Base-by-base conservation (phyloP, 2,329 filamentous ascomycete genomes). In the Claviceps paspali region DNA sequence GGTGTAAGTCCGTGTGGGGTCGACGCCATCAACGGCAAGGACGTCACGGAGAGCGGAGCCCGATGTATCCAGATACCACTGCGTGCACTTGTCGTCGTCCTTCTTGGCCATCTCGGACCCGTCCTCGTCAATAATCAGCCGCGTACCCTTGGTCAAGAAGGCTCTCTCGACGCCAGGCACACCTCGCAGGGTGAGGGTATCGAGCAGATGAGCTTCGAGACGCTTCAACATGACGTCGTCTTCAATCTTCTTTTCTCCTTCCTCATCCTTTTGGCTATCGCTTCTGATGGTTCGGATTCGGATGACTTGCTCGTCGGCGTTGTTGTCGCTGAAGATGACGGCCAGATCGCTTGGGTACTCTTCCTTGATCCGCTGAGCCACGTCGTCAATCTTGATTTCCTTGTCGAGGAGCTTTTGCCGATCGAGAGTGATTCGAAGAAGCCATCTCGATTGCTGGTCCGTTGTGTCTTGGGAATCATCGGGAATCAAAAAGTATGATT, bases 291-390 rank as follows among this genome's bases (percentile, higher is more conserved):
- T 81, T 45, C 91, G 82, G 46, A 95, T 81, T 56, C 91, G 91
- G 49, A 98, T 85, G 32, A 96, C 81, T 56, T 92, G 86, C 55
- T 92, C 79, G 46, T 95, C 87, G 8, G 88, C 87, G 57, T 98
- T 98, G 67, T 95, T 91, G 59, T 98, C 91, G 60, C 86, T 94
- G 68, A 93, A 94, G 42, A 98, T 87, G 47, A 98, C 79, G 11
- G 85, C 85, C 49, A 96, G 65, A 57, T 94, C 86, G 43, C 71
- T 76, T 15, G 76, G 71, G 54, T 93, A 98, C 37, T 86, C 79
- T 46, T 87, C 76, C 65, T 92, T 94, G 62, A 98, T 91, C 52
- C 78, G 82, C 43, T 72, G 66, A 23, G 88, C 88, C 43, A 98
- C 88, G 50, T 98, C 86, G 43, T 91, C 81, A 41, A 98, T 87